Evolutionary conservation across 495 filamentous ascomycete species (phyloP).

Genomic region (Niebla homalea): DNA sequence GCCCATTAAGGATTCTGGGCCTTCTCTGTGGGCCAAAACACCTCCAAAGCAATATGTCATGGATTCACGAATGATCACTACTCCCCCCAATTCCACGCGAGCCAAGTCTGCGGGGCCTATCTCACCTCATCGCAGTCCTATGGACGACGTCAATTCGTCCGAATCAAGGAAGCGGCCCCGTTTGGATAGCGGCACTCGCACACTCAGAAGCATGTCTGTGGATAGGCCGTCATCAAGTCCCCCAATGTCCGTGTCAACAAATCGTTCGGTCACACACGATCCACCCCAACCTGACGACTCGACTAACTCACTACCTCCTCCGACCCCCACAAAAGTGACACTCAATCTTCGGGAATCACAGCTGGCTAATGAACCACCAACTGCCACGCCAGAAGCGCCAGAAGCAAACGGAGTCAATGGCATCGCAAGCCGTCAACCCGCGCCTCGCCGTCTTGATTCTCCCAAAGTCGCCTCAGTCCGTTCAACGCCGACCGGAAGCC

Average conservation of each 20-base stretch:
- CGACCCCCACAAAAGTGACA: conserved; percentile 37
- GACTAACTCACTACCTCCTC: conserved; percentile 21
- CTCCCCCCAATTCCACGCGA: conserved; percentile 12
- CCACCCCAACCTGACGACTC: conserved; percentile 6
- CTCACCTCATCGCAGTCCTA: conserved; percentile 29
- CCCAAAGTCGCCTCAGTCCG: conserved; percentile 32
- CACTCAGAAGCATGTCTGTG: conserved; percentile 32
- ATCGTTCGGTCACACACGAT: conserved; percentile 1
- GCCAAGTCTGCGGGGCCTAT: conserved; percentile 22
- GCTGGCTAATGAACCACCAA: background rate
- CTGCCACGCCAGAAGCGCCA: background rate
- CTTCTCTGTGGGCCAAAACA: conserved; percentile 1
- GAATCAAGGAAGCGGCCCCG: conserved; percentile 49
- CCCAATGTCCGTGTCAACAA: background rate
- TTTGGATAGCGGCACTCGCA: conserved; percentile 42
- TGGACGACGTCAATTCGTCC: conserved; percentile 43
- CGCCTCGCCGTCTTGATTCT: conserved; percentile 1
- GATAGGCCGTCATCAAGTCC: conserved; percentile 20
- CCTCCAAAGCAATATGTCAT: conserved; percentile 20
- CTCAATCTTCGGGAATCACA: conserved; percentile 31
- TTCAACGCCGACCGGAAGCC: conserved; percentile 35
- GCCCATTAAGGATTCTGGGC: background rate
- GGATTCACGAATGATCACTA: conserved; percentile 18
- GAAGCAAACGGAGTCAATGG: background rate
- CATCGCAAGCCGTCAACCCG: background rate